Conservation (phyloP, 2,329 filamentous ascomycete species). For the Parascedosporium putredinis region DNA sequence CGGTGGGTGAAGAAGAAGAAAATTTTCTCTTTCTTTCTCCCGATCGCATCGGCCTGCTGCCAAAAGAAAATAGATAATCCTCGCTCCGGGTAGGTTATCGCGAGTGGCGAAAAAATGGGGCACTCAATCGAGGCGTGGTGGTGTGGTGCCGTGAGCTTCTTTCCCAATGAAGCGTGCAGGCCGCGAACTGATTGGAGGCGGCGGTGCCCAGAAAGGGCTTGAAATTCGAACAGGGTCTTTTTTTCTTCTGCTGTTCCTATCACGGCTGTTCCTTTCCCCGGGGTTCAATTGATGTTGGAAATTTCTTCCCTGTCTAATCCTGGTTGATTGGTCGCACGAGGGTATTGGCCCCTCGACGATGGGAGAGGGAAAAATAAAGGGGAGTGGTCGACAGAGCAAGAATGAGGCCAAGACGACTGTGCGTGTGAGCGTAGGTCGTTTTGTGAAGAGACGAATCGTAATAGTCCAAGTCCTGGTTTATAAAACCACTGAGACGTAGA, state of each 20-base stretch:
- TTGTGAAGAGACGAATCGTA: not conserved
- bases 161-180: not conserved
- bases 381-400: not conserved
- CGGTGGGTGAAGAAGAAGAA: not conserved
- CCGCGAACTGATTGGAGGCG: not conserved
- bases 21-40: not conserved
- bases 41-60: too few relatives aligned
- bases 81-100: not conserved
- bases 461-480: not conserved
- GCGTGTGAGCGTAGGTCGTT: not conserved
- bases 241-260: not conserved
- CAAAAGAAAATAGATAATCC: too few relatives aligned
- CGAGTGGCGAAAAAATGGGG: not conserved
- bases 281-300: too few relatives aligned
- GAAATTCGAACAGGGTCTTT: not conserved
- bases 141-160: not conserved
- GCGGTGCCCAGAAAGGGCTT: too few relatives aligned
- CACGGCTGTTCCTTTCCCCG: not conserved
- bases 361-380: not conserved
- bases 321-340: not conserved
- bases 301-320: not conserved
- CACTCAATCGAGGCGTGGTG: not conserved
- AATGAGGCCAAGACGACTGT: too few relatives aligned
- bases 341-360: not conserved
- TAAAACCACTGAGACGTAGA: not conserved